A percentile compares a stretch with the other conserved stretches of the same genome.
These are phyloP conservation scores for Leccinum griseonigrum DNA, from an alignment of 1,284 basidiomycete species.

Conservation along the genomic window DNA sequence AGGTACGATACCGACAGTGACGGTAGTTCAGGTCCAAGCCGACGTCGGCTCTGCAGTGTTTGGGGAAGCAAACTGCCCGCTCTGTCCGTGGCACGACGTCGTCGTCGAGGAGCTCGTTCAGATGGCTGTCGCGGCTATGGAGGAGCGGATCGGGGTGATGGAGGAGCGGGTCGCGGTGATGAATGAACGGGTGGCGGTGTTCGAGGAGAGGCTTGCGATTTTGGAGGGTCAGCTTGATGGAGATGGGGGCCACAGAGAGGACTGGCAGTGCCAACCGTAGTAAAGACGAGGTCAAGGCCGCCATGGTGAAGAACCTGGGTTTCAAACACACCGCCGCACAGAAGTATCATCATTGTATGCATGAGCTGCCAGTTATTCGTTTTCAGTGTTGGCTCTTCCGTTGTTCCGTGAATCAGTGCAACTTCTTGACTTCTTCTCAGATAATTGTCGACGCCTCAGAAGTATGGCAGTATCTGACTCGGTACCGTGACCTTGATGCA, in stretches of 20 bases:
- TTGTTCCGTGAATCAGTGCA: too few relatives aligned
- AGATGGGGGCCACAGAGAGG: background rate
- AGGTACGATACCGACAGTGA: background rate
- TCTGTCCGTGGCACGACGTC: conserved; percentile 1
- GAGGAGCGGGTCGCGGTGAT: background rate
- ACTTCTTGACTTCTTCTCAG: too few relatives aligned
- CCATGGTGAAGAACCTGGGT: too few relatives aligned
- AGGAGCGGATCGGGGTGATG: background rate
- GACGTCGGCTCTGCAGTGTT: background rate
- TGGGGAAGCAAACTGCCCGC: background rate
- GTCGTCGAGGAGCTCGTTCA: background rate
- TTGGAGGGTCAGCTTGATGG: background rate
- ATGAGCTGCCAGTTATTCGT: too few relatives aligned
- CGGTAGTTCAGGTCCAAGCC: background rate
- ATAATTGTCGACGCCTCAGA: too few relatives aligned
- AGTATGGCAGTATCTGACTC: too few relatives aligned
- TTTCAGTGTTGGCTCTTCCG: too few relatives aligned
- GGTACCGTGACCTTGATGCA: too few relatives aligned
- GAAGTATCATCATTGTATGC: too few relatives aligned
- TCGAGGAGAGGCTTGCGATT: background rate
- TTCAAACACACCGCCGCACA: too few relatives aligned
- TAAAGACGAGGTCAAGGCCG: background rate
- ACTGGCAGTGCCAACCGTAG: too few relatives aligned
- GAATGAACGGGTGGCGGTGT: background rate
- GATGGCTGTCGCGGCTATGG: background rate